Conservation (phyloP, 2,329 filamentous ascomycete genomes). For the Ambrosiella cleistominuta region DNA sequence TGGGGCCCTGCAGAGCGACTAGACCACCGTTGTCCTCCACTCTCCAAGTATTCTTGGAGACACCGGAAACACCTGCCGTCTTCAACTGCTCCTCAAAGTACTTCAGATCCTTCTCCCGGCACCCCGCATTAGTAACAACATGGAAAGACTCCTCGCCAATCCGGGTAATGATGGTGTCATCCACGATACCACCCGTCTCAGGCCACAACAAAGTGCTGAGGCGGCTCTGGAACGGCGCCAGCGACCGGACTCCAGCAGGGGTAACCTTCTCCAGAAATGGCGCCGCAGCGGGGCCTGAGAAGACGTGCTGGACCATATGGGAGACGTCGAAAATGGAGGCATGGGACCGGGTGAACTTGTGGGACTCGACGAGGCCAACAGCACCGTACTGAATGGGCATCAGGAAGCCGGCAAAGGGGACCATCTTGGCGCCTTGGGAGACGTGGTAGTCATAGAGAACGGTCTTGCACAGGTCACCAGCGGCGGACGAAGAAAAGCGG, state of each 20-base stretch:
- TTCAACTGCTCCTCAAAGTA: conserved; percentile 58
- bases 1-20: conserved; percentile 76
- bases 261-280: conserved; percentile 73
- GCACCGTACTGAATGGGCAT: conserved; percentile 85
- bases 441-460: conserved; percentile 66
- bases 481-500: conserved; percentile 13
- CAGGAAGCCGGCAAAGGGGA: conserved; percentile 80
- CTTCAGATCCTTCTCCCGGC: conserved; percentile 68
- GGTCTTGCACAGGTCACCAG: conserved; percentile 37
- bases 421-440: conserved; percentile 73
- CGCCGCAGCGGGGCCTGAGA: conserved; percentile 63
- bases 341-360: conserved; percentile 74
- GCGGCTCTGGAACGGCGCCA: conserved; percentile 53
- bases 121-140: conserved; percentile 88
- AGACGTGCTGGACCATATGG: conserved; percentile 87
- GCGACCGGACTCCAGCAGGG: conserved; percentile 49
- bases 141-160: conserved; percentile 64
- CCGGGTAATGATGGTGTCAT: conserved; percentile 81
- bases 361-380: conserved; percentile 64
- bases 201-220: conserved; percentile 72
- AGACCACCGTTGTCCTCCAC: conserved; percentile 58
- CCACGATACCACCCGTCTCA: conserved; percentile 73
- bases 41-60: conserved; percentile 41
- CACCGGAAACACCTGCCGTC: conserved; percentile 35
- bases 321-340: conserved; percentile 89